Evolutionary conservation across 495 filamentous ascomycete genomes (phyloP).

Genomic region (Corynascus novoguineensis): DNA sequence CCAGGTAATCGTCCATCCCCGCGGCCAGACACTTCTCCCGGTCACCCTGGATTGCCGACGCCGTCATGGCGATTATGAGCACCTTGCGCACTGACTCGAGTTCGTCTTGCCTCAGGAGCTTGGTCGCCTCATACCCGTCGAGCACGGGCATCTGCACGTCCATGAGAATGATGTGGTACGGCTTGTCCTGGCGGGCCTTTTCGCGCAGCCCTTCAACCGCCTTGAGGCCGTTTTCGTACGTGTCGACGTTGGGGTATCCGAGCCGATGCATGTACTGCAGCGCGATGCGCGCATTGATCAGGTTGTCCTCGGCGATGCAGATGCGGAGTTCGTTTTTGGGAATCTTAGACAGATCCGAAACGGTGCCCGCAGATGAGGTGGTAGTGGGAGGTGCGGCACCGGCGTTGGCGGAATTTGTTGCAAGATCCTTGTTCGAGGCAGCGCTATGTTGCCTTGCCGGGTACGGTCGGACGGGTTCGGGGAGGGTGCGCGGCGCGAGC

Average conservation of each 20-base stretch:
- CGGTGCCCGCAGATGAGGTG: constrained; percentile 36
- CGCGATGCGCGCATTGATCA: constrained; percentile 87
- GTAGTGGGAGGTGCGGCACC: background rate
- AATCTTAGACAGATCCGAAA: constrained; percentile 58
- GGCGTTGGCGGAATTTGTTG: background rate
- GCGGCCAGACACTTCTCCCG: constrained; percentile 86
- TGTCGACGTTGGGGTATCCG: constrained; percentile 70
- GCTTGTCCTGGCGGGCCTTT: constrained; percentile 60
- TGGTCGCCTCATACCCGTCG: constrained; percentile 90
- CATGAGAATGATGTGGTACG: constrained; percentile 83
- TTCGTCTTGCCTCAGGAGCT: constrained; percentile 66
- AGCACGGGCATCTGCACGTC: constrained; percentile 93
- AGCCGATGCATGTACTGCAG: constrained; percentile 81
- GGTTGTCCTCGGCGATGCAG: constrained; percentile 89
- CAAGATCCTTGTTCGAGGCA: background rate
- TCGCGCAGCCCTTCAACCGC: constrained; percentile 76
- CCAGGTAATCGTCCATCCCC: constrained; percentile 94
- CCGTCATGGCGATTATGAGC: constrained; percentile 90
- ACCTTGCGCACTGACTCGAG: constrained; percentile 68
- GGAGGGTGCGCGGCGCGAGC: constrained; percentile 24
- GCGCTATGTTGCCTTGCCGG: constrained; percentile 16
- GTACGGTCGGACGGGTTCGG: background rate
- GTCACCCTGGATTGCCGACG: constrained; percentile 84
- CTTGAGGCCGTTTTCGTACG: constrained; percentile 78
- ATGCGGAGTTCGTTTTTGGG: constrained; percentile 73